phyloP scores from a whole-genome alignment of 306 rosid genomes.

The Fagus sylvatica region DNA sequence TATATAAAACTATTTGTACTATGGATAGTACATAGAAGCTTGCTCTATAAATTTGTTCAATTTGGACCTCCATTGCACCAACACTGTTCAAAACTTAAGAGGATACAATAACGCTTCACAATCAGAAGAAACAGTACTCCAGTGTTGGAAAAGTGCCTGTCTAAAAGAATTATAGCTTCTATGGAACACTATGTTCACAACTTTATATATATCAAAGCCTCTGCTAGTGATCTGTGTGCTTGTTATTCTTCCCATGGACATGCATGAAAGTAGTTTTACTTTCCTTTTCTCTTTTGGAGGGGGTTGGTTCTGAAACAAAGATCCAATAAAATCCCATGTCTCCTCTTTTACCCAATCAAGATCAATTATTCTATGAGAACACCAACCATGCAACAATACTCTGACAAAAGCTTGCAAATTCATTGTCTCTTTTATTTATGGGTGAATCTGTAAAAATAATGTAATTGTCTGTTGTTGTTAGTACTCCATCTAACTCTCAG shows the following conservation, averaged over 20 bases:
- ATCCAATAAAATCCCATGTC: background rate
- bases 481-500: background rate
- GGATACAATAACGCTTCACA: background rate
- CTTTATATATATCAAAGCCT: background rate
- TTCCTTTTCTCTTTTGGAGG: background rate
- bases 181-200: background rate
- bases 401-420: background rate
- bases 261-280: no score
- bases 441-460: background rate
- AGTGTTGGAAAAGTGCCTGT: background rate
- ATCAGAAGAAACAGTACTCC: background rate
- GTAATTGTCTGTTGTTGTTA: background rate
- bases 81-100: background rate
- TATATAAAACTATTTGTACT: background rate
- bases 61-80: background rate
- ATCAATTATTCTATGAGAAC: background rate
- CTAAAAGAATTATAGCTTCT: background rate
- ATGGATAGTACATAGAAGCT: background rate
- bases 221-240: no score
- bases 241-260: no score
- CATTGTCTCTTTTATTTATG: background rate
- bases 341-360: background rate
- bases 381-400: background rate
- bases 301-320: background rate
- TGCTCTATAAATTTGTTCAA: background rate